Base-by-base conservation (phyloP, 345 rosid species). In the Eutrema japonicum region DNA sequence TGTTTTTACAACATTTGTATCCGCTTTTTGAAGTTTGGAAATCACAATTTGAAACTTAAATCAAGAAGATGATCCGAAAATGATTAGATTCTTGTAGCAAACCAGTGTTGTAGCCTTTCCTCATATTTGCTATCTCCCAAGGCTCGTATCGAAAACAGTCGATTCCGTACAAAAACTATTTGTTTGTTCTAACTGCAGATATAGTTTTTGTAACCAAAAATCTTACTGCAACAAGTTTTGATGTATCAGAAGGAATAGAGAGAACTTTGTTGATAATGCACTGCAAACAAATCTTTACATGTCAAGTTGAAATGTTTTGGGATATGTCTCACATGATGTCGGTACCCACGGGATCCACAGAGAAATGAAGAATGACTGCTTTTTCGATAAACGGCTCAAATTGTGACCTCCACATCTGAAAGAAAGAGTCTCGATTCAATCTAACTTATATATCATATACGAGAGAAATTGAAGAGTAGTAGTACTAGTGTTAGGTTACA, bases 321-420 rank as follows among this genome's bases (percentile, higher is more conserved):
- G 65, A 64, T 56, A 29, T 62, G 50, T 13, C 82, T 89, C 69
- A 93, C 96, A 94, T 91, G 71, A 91, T 62, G 76, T 94, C 91
- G 3, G 85, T 82, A 61, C 97, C 93, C 29, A 88, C 91, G 0
- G 97, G 97, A 81, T 94, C 90, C 66, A 94, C 88, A 41, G 88
- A 80, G 77, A 82, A 89, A 78, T 87, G 87, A 68, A 91, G 43
- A 9, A 78, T 65, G 76, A 85, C 71, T 7, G 78, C 52, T 77
- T 78, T 88, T 78, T 54, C 77, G 64, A 80, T 70, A 63, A 87
- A 79, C 12, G 74, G 79, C 77, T 82, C 82, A 49, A 94, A 86
- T 38, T 85, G 84, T 69, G 82, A 81, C 75, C 77, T 82, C 97
- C 96, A 89, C 70, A 85, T 77, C 97, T 93, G 91, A 66, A 74